Evolutionary conservation across 192 early-diverging fungal species (phyloP).

Genomic region (Umbelopsis vinacea): DNA sequence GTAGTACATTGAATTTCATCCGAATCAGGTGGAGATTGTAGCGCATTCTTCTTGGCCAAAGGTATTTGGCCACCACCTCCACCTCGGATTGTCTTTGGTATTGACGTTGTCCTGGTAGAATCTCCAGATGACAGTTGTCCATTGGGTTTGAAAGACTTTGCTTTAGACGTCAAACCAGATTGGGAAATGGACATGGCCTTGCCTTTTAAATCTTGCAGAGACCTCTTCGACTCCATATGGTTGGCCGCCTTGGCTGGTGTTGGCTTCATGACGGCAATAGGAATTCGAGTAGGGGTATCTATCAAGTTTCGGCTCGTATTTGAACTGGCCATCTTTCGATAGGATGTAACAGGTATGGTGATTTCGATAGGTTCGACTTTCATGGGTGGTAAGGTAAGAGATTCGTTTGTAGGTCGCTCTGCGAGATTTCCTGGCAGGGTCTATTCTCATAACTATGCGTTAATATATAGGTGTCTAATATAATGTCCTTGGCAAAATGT

Average conservation of each 20-base stretch:
- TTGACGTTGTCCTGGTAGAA: background rate
- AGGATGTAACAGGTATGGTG: conserved; percentile 23
- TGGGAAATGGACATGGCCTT: background rate
- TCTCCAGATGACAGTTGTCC: background rate
- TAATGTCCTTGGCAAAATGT: background rate
- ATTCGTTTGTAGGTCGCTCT: conserved; percentile 29
- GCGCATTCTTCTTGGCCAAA: background rate
- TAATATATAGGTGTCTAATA: background rate
- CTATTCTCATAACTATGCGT: conserved; percentile 13
- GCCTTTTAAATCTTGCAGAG: background rate
- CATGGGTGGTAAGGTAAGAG: conserved; percentile 36
- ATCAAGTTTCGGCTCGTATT: background rate
- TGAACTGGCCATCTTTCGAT: background rate
- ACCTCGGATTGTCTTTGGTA: conserved; percentile 29
- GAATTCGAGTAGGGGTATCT: conserved; percentile 11
- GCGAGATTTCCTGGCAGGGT: conserved; percentile 39
- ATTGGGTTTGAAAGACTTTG: background rate
- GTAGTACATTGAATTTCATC: conserved; percentile 13
- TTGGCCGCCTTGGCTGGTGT: background rate
- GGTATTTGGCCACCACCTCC: conserved; percentile 24
- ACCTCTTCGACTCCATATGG: background rate
- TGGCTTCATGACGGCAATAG: conserved; percentile 17
- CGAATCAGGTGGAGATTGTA: background rate
- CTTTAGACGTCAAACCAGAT: conserved; percentile 10
- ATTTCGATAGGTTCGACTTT: conserved; percentile 39